phyloP scores from a whole-genome alignment of 306 rosid species.

The Glycine soja region DNA sequence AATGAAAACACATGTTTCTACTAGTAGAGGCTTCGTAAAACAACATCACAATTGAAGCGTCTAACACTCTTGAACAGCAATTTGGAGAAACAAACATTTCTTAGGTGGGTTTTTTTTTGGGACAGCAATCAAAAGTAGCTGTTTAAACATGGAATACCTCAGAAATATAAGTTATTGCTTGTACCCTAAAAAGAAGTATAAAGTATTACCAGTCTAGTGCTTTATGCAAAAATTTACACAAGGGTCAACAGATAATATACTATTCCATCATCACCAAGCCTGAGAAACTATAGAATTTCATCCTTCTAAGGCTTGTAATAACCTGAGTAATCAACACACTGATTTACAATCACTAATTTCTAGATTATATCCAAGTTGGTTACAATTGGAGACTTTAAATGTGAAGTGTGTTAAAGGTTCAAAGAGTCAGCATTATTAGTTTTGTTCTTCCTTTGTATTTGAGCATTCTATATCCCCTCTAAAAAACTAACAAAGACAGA shows the following conservation, averaged over 20 bases:
- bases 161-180: not conserved
- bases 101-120: not conserved
- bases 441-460: constrained; percentile 5
- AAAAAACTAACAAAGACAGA: constrained; percentile 16
- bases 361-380: constrained; percentile 26
- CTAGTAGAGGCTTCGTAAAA: constrained; percentile 11
- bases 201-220: not conserved
- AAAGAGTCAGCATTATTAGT: constrained; percentile 1
- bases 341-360: constrained; percentile 1
- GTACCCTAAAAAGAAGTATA: constrained; percentile 7
- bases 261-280: constrained; percentile 22
- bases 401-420: constrained; percentile 9
- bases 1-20: constrained; percentile 3
- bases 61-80: not conserved
- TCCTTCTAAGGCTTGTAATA: constrained; percentile 12
- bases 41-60: constrained; percentile 1
- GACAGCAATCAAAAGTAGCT: not conserved
- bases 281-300: constrained; percentile 12
- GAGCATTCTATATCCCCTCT: constrained; percentile 16
- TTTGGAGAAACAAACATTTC: constrained; percentile 33
- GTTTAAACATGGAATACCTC: not conserved
- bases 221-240: constrained; percentile 13
- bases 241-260: constrained; percentile 18
- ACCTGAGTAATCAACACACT: constrained; percentile 11
- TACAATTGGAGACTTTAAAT: constrained; percentile 16